Conservation (phyloP, 805 yeast species). For the Kodamaea restingae region DNA sequence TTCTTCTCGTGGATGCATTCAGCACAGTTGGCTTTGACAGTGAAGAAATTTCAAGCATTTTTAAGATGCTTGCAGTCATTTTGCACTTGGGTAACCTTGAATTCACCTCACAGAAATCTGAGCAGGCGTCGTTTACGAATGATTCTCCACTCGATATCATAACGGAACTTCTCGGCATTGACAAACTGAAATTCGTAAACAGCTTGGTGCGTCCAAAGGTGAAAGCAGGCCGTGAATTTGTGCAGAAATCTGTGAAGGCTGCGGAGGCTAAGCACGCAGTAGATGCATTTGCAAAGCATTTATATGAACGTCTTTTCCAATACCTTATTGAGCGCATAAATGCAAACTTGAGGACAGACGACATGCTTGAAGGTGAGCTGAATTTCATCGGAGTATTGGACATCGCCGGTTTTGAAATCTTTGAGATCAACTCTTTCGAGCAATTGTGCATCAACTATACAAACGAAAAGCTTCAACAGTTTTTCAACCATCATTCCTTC, state of each 20-base stretch:
- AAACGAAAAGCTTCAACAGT: slow-evolving; percentile 57
- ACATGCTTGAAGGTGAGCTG: slow-evolving; percentile 23
- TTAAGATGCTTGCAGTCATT: slow-evolving; percentile 67
- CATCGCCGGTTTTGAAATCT: slow-evolving; percentile 61
- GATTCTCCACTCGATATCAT: slow-evolving; percentile 47
- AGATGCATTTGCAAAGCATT: slow-evolving; percentile 82
- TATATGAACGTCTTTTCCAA: slow-evolving; percentile 82
- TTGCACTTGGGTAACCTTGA: slow-evolving; percentile 83
- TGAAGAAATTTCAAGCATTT: slow-evolving; percentile 53
- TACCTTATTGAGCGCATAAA: slow-evolving; percentile 75
- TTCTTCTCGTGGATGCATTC: slow-evolving; percentile 61
- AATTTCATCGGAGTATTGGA: slow-evolving; percentile 56
- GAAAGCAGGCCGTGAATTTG: slow-evolving; percentile 85
- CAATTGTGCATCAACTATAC: slow-evolving; percentile 60
- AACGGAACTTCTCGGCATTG: slow-evolving; percentile 63
- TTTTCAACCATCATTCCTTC: slow-evolving; percentile 59
- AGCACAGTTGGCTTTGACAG: slow-evolving; percentile 64
- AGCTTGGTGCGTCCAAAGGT: slow-evolving; percentile 75
- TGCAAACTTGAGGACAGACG: slow-evolving; percentile 42
- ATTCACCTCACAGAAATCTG: slow-evolving; percentile 61
- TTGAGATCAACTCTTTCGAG: slow-evolving; percentile 54
- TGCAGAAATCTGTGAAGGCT: slow-evolving; percentile 74
- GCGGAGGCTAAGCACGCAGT: slow-evolving; percentile 74
- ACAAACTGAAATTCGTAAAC: slow-evolving; percentile 45
- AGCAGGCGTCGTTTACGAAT: slow-evolving; percentile 68